Percentiles rank a stretch among this genome's conserved stretches.
Conservation (phyloP, 2,329 filamentous ascomycete species). For the Alternaria longipes region DNA sequence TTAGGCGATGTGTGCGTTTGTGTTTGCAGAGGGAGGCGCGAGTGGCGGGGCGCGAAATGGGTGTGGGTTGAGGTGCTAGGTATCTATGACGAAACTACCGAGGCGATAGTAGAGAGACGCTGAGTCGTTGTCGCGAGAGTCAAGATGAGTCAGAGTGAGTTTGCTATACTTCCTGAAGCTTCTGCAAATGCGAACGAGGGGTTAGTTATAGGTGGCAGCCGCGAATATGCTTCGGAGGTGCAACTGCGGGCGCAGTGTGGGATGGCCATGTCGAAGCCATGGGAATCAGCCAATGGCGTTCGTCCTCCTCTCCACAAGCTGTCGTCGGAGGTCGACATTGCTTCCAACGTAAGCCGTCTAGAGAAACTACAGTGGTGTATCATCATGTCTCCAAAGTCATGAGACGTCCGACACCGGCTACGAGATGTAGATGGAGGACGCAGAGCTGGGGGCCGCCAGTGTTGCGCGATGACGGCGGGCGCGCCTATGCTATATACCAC, state of each 20-base stretch:
- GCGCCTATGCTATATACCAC: conserved; percentile 24
- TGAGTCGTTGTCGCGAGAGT: conserved; percentile 21
- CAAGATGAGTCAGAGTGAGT: conserved; percentile 31
- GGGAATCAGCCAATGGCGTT: conserved; percentile 38
- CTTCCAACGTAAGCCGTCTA: conserved; percentile 10
- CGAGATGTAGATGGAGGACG: background rate
- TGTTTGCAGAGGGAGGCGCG: conserved; percentile 11
- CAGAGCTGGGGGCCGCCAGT: background rate
- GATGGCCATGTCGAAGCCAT: conserved; percentile 29
- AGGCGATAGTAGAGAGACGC: conserved; percentile 30
- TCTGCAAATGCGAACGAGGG: conserved; percentile 14
- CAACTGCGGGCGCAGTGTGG: conserved; percentile 30
- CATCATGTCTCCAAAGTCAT: conserved; percentile 12
- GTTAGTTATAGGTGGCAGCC: conserved; percentile 21
- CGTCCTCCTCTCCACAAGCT: conserved; percentile 37
- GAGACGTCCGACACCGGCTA: conserved; percentile 2
- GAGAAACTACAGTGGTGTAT: conserved; percentile 17
- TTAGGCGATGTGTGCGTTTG: conserved; percentile 6
- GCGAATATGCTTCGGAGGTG: conserved; percentile 19
- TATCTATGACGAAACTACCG: conserved; percentile 46
- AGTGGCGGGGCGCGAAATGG: conserved; percentile 20
- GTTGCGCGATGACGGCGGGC: background rate
- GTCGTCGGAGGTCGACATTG: conserved; percentile 32
- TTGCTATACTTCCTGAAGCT: conserved; percentile 18
- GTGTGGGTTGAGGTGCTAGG: conserved; percentile 28